phyloP scores from a whole-genome alignment of 805 yeast genomes.

The Suhomyces kilbournensis region DNA sequence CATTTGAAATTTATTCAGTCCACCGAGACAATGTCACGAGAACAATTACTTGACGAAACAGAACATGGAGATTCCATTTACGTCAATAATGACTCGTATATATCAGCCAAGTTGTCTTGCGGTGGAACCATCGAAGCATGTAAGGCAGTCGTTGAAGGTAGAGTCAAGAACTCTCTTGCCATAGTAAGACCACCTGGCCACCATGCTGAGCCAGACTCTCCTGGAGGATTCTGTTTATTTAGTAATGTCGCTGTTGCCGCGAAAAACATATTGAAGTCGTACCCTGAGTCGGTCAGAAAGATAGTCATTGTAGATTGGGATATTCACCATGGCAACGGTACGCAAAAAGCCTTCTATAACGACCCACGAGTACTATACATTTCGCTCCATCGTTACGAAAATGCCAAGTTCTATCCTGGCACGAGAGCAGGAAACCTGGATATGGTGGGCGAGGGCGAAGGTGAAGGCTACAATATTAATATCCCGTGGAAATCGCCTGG shows the following conservation, averaged over 20 bases:
- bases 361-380: constrained; percentile 90
- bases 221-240: constrained; percentile 96
- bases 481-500: constrained; percentile 93
- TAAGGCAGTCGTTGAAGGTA: constrained; percentile 88
- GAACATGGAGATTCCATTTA: constrained; percentile 93
- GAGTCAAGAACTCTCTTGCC: constrained; percentile 88
- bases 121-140: constrained; percentile 98
- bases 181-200: constrained; percentile 99
- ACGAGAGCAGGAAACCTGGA: constrained; percentile 79
- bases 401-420: constrained; percentile 92
- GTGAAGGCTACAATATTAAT: constrained; percentile 84
- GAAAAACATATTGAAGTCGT: constrained; percentile 70
- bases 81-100: constrained; percentile 83
- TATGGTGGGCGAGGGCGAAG: constrained; percentile 80
- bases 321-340: constrained; percentile 98
- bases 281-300: constrained; percentile 83
- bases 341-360: constrained; percentile 85
- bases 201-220: constrained; percentile 96
- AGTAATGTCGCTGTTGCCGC: constrained; percentile 98
- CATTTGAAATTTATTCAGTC: constrained; percentile 74
- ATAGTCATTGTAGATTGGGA: constrained; percentile 95
- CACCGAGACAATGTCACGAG: constrained; percentile 75
- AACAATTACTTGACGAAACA: constrained; percentile 73
- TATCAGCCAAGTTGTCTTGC: constrained; percentile 87
- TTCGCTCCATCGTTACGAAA: constrained; percentile 88